Evolutionary conservation across 2,329 filamentous ascomycete genomes (phyloP).

Genomic region (Xylaria sp.): DNA sequence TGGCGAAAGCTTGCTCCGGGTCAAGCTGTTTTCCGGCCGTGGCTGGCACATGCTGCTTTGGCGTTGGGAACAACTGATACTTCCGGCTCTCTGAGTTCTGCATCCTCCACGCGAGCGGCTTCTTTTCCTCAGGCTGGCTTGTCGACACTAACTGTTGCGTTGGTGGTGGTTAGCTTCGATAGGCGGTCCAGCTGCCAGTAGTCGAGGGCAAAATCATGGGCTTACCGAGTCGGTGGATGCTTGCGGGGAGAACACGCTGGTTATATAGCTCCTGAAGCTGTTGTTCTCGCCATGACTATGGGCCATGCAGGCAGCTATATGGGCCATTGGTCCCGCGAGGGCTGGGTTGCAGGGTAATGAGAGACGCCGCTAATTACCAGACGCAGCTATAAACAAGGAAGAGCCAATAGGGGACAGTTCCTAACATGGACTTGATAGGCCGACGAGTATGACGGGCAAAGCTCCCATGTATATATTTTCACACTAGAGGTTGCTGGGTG

Average conservation of each 20-base stretch:
- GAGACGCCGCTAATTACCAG: constrained; percentile 26
- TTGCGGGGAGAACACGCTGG: constrained; percentile 51
- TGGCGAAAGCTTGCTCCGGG: constrained; percentile 50
- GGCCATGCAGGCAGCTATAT: constrained; percentile 63
- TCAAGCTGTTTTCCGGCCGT: constrained; percentile 50
- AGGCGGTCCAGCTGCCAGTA: constrained; percentile 26
- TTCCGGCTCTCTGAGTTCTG: constrained; percentile 57
- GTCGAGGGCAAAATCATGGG: constrained; percentile 13
- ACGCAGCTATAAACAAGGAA: constrained; percentile 38
- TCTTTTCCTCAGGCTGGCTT: constrained; percentile 48
- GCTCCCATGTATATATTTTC: constrained; percentile 41
- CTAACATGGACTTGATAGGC: constrained; percentile 34
- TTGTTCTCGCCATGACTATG: constrained; percentile 46
- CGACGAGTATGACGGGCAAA: constrained; percentile 30
- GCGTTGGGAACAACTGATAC: constrained; percentile 64
- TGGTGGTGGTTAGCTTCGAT: constrained; percentile 32
- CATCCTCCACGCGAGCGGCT: constrained; percentile 60
- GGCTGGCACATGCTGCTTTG: constrained; percentile 48
- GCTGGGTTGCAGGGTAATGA: constrained; percentile 35
- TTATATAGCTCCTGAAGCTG: constrained; percentile 52
- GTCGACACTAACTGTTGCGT: constrained; percentile 33
- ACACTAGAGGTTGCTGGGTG: constrained; percentile 27
- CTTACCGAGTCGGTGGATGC: constrained; percentile 50
- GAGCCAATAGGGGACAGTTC: constrained; percentile 28
- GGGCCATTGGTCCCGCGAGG: constrained; percentile 54